A percentile compares a stretch with the other conserved stretches of the same genome.
Evolutionary conservation across 495 filamentous ascomycete species (phyloP).

Genomic region (Parathielavia hyrcaniae): DNA sequence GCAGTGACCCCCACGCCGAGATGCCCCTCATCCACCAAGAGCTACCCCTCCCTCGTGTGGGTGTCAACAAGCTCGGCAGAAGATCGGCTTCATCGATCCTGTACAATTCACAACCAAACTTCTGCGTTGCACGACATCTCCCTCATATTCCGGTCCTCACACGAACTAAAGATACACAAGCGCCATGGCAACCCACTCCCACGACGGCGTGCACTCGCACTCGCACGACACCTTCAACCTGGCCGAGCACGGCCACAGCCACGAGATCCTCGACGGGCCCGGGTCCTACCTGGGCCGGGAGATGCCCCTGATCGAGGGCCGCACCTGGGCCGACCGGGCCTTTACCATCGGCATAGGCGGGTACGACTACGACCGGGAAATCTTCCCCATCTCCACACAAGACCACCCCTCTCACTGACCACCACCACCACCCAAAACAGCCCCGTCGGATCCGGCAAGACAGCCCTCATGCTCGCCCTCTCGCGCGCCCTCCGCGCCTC

Average conservation of each 20-base stretch:
- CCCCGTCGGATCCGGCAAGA: constrained; percentile 95
- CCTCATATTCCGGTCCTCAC: not conserved
- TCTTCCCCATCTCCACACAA: not conserved
- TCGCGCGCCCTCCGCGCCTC: constrained; percentile 68
- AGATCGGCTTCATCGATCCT: not conserved
- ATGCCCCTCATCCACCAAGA: not conserved
- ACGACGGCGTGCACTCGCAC: constrained; percentile 32
- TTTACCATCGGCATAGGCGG: constrained; percentile 96
- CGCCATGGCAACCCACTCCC: constrained; percentile 25
- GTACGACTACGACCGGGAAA: constrained; percentile 53
- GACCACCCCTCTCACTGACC: not conserved
- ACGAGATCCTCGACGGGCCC: constrained; percentile 92
- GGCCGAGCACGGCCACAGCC: constrained; percentile 85
- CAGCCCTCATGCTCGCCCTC: constrained; percentile 87
- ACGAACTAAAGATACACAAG: not conserved
- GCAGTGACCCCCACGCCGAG: not conserved
- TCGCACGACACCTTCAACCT: constrained; percentile 53
- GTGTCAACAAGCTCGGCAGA: not conserved
- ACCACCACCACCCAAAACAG: constrained; percentile 39
- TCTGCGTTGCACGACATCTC: not conserved
- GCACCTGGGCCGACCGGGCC: constrained; percentile 83
- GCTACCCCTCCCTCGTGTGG: not conserved
- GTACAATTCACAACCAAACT: not conserved
- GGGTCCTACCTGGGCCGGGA: constrained; percentile 87
- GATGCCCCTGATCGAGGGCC: constrained; percentile 82